Percentiles rank a stretch among this genome's conserved stretches.
These are phyloP conservation scores for Globisporangium apiculatum DNA, from an alignment of 352 stramenopile species.

Conservation along the genomic window DNA sequence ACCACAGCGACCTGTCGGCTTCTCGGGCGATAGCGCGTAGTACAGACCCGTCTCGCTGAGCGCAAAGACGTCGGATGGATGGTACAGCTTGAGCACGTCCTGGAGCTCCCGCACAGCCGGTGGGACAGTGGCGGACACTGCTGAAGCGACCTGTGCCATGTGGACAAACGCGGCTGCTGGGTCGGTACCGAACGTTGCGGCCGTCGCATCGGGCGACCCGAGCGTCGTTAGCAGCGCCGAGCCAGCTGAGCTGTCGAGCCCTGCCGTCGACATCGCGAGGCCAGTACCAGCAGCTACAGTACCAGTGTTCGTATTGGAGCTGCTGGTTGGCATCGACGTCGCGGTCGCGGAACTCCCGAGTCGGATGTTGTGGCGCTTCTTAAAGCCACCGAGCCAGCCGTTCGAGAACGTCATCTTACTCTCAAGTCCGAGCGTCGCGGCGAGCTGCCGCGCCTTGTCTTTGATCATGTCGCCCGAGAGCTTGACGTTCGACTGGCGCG, in stretches of 20 bases:
- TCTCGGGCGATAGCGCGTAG: conserved; percentile 44
- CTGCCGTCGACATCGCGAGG: not conserved
- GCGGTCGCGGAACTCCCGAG: conserved; percentile 16
- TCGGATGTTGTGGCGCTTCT: conserved; percentile 55
- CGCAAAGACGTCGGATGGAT: conserved; percentile 42
- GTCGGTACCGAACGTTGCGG: not conserved
- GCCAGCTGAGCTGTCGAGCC: not conserved
- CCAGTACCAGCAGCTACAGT: too few species aligned
- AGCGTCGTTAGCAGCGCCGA: not conserved
- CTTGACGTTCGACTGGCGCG: conserved; percentile 37
- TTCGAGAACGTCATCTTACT: conserved; percentile 56
- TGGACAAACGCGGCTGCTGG: not conserved
- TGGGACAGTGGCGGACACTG: conserved; percentile 8
- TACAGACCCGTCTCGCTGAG: conserved; percentile 50
- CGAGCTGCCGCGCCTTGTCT: conserved; percentile 36
- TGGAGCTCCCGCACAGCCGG: conserved; percentile 25
- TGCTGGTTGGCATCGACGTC: too few species aligned
- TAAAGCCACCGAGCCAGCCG: conserved; percentile 56
- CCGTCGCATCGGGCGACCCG: not conserved
- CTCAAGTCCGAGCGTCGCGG: conserved; percentile 28
- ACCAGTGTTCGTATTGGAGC: too few species aligned
- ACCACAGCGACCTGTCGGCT: conserved; percentile 23
- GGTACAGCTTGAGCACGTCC: conserved; percentile 25
- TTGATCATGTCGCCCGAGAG: conserved; percentile 61
- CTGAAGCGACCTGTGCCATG: not conserved